Conservation (phyloP, 306 rosid genomes). For the Ceratonia siliqua region DNA sequence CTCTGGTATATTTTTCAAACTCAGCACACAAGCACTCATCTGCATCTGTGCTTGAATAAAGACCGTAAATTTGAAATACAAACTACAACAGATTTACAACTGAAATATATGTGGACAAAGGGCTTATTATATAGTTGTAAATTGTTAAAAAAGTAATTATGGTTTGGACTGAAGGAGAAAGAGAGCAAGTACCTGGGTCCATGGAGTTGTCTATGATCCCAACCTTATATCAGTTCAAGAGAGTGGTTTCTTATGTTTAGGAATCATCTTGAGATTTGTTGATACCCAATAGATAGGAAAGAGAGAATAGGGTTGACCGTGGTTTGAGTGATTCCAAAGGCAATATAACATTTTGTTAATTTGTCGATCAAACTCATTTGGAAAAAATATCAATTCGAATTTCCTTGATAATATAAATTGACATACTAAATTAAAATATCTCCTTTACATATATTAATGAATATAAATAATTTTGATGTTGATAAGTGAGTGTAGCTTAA, state of each 20-base stretch:
- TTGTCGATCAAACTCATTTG: background rate
- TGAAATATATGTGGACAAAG: background rate
- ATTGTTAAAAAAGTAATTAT: background rate
- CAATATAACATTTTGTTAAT: background rate
- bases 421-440: background rate
- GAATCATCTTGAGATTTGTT: too few species aligned
- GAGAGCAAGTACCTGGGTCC: slow-evolving; percentile 1
- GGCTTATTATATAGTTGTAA: background rate
- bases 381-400: background rate
- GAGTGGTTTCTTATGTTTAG: too few species aligned
- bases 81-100: too few species aligned
- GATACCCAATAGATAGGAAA: too few species aligned
- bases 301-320: background rate
- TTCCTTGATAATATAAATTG: background rate
- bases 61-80: too few species aligned
- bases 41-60: too few species aligned
- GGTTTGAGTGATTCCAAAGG: background rate
- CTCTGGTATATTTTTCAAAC: too few species aligned
- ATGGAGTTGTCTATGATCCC: background rate
- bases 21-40: too few species aligned
- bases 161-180: background rate
- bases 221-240: too few species aligned
- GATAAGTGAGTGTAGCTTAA: background rate
- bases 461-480: background rate
- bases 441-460: background rate